Percentiles rank a stretch among this genome's conserved stretches.
Conservation (phyloP, 2,329 filamentous ascomycete genomes). For the Scedosporium boydii region DNA sequence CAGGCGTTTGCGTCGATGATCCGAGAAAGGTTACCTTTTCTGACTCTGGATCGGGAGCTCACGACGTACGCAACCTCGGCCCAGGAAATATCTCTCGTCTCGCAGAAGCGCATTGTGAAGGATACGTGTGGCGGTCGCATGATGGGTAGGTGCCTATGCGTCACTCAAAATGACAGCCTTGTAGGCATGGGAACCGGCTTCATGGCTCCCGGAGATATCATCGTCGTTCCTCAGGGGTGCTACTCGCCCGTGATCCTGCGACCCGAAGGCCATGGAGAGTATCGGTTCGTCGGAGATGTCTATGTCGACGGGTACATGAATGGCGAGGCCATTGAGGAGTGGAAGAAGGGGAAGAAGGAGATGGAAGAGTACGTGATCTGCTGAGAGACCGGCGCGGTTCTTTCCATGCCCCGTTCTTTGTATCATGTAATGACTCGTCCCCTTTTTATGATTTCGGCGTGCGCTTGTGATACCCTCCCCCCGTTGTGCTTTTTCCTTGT, state of each 20-base stretch:
- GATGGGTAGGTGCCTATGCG: slow-evolving; percentile 16
- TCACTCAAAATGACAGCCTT: slow-evolving; percentile 12
- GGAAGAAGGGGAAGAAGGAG: slow-evolving; percentile 31
- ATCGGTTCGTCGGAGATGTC: slow-evolving; percentile 21
- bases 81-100: background rate
- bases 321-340: slow-evolving; percentile 18
- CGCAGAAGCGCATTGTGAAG: slow-evolving; percentile 11
- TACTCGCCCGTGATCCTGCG: slow-evolving; percentile 22
- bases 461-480: background rate
- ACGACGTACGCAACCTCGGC: slow-evolving; percentile 4
- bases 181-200: slow-evolving; percentile 23
- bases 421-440: background rate
- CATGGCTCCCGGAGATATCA: slow-evolving; percentile 18
- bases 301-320: slow-evolving; percentile 26
- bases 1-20: slow-evolving; percentile 13
- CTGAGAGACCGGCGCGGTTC: background rate
- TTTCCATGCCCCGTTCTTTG: background rate
- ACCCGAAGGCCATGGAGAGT: slow-evolving; percentile 15
- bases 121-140: slow-evolving; percentile 11
- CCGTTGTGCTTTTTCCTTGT: background rate
- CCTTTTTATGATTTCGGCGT: background rate
- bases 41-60: slow-evolving; percentile 11
- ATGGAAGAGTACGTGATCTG: slow-evolving; percentile 20
- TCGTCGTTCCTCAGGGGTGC: slow-evolving; percentile 25
- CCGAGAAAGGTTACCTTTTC: slow-evolving; percentile 11